Percentiles rank a stretch among this genome's conserved stretches.
Conservation (phyloP, 139 green algal genomes). For the Chlorella vulgaris region DNA sequence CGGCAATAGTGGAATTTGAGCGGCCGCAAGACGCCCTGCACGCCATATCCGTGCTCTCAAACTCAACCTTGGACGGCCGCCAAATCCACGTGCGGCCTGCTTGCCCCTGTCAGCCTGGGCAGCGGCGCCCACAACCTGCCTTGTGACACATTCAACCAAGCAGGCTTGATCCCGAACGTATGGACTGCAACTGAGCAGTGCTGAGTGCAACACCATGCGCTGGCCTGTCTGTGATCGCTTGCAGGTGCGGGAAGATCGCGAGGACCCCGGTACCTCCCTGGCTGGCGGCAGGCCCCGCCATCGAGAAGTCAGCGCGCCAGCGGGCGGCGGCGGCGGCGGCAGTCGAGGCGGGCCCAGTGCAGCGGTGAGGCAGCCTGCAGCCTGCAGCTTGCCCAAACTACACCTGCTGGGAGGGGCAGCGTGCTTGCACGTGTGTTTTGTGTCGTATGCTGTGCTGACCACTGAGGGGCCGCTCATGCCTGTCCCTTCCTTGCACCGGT, state of each 20-base stretch:
- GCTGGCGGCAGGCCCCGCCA: no score
- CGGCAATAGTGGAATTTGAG: slow-evolving; percentile 84
- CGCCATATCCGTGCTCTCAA: slow-evolving; percentile 68
- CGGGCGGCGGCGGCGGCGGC: neutral
- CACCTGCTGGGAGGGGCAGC: neutral
- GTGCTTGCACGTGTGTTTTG: no score
- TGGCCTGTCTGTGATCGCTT: neutral
- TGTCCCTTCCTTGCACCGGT: neutral
- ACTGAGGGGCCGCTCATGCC: neutral
- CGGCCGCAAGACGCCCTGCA: slow-evolving; percentile 57
- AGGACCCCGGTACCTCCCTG: slow-evolving; percentile 21
- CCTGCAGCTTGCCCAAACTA: no score
- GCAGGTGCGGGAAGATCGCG: slow-evolving; percentile 66
- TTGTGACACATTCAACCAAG: neutral
- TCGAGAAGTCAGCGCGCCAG: neutral
- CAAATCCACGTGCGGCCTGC: slow-evolving; percentile 28
- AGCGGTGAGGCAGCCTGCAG: neutral
- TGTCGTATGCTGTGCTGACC: neutral
- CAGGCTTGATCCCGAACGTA: no score
- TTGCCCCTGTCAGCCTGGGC: neutral
- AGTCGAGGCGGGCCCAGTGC: neutral
- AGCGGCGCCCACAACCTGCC: no score
- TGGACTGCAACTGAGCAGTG: neutral
- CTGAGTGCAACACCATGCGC: neutral
- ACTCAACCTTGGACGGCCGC: slow-evolving; percentile 50